Base-by-base conservation (phyloP, 306 rosid species). In the Gleditsia sinensis region DNA sequence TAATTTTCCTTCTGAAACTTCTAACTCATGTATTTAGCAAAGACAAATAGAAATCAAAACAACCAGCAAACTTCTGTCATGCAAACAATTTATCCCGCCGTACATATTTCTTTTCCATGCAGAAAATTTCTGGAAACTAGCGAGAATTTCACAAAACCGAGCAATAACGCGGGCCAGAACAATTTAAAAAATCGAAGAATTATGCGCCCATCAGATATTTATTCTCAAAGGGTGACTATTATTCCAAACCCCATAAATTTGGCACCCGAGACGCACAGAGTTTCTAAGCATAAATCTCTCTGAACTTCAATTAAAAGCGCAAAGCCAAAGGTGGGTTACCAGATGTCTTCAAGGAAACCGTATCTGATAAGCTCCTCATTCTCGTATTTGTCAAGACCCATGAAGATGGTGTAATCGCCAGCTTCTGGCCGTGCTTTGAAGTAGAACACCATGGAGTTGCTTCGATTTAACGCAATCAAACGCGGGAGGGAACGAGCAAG, bases 341-440 rank as follows among this genome's bases (percentile, higher is more conserved):
- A 95, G 60, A 95, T 82, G 72, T 95, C 99, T 85, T 95, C 99
- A 53, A 86, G 84, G 68, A 95, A 90, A 68, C 98, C 99, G 46
- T 86, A 95, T 77, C 90, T 95, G 92, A 95, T 95, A 83, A 95
- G 99, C 81, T 95, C 99, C 86, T 95, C 99, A 64, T 95, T 95
- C 92, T 95, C 99, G 85, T 21, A 72, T 83, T 95, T 95, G 87
- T 95, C 99, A 60, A 92, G 99, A 0, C 99, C 99, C 99, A 95
- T 95, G 92, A 95, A 92, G 80, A 95, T 92, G 81, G 94, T 87
- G 88, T 59, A 95, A 80, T 95, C 99, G 40, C 99, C 99, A 7
- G 77, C 89, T 81, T 95, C 99, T 0, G 98, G 89, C 60, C 99
- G 98, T 7, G 99, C 96, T 81, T 95, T 92, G 92, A 95, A 95